Base-by-base conservation (phyloP, 768 basidiomycete species). In the Cubamyces lactineus region DNA sequence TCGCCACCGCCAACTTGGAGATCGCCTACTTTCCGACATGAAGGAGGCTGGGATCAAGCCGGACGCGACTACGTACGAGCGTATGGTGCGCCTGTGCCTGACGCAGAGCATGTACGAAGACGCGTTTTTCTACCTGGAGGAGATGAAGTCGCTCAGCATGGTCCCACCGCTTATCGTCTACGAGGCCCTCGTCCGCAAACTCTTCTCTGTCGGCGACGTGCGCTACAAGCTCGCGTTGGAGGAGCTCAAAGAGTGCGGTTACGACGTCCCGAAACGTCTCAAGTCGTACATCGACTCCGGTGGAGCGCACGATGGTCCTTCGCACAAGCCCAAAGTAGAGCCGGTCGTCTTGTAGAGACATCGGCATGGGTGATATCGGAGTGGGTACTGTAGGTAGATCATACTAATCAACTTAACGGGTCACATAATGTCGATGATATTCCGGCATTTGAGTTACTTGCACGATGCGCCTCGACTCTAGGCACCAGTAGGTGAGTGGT, bases 61-160 rank as follows among this genome's bases (percentile, higher is more conserved):
- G 17, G 79, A 92, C 70, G 72, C 75, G 41, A 74, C 76, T 28
- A 91, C 87, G 2, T 93, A 87, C 72, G 83, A 86, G 67, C 78
- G 80, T 34, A 80, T 94, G 75, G 83, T 95, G 62, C 65, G 76
- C 12, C 81, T 95, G 3, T 89, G 86, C 69, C 80, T 95, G 15
- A 85, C 86, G 0, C 88, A 91, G 68, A 73, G 82, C 8, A 79
- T 77, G 2, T 96, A 93, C 73, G 92, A 94, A 69, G 91, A 93
- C 63, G 91, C 92, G 0, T 95, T 95, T 76, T 87, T 86, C 70
- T 94, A 92, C 74, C 80, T 96, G 34, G 92, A 94, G 71, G 89
- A 91, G 77, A 92, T 93, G 89, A 94, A 95, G 73, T 74, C 79
- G 0, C 81, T 80, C 39, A 78, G 78, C 9, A 77, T 84, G 67